Evolutionary conservation across 345 rosid species (phyloP), one percentile per base, ranked within the genome.

Genomic region (Syzygium aqueum): DNA sequence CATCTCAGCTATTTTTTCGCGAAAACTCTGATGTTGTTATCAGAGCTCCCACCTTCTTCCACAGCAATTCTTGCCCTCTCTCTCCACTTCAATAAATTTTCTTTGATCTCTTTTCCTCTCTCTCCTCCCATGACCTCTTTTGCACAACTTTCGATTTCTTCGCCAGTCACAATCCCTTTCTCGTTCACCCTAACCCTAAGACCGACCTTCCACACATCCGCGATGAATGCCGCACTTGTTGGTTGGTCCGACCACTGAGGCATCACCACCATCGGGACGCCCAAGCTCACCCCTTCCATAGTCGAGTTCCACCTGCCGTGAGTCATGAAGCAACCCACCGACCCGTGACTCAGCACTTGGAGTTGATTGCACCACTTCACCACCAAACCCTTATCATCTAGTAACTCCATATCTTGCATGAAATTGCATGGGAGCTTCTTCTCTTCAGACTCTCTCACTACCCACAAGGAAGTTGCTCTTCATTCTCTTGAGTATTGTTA

Each of bases 291-390:
- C 4, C 84, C 88, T 77, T 89, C 88, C 1, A 88, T 53, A 12
- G 85, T 89, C 0, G 94, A 92, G 88, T 92, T 93, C 94, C 92
- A 93, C 53, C 94, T 92, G 54, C 95, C 91, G 84, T 92, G 94
- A 2, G 93, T 93, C 86, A 93, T 5, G 84, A 92, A 91, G 89
- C 94, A 93, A 30, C 94, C 93, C 2, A 89, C 83, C 10, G 94
- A 89, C n/a, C 37, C 84, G 56, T 93, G 94, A 16, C 90, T 89
- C 53, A 92, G 90, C 53, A 93, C 94, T 85, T 92, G 90, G 33
- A 92, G 92, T 21, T 90, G 94, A 11, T 91, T 91, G 30, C 95
- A 90, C 94, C 95, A 93, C n/a, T 53, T 88, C 52, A 92, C 93
- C 0, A 92, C 86, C 23, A 93, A 54, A 30, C 95, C 95, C 23